Percentiles rank a stretch among this genome's conserved stretches.
Evolutionary conservation across 169 alveolate species (phyloP).

Genomic region (Plasmodium knowlesi): DNA sequence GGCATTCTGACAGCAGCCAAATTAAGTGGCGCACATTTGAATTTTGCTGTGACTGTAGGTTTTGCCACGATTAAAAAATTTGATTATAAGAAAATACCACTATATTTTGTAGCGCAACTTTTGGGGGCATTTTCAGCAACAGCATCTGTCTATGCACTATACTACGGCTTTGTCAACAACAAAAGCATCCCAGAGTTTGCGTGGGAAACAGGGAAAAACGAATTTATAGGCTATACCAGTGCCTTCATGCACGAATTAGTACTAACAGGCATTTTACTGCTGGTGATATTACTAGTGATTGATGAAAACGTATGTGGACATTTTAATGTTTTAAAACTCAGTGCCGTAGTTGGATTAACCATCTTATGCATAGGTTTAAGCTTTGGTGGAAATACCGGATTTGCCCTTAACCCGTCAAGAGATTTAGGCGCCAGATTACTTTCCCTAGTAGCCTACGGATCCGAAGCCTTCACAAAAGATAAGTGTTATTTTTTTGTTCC

Average conservation of each 20-base stretch:
- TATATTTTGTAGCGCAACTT: slow-evolving; percentile 68
- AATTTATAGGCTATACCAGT: slow-evolving; percentile 2
- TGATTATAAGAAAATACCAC: slow-evolving; percentile 66
- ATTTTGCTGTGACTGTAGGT: slow-evolving; percentile 71
- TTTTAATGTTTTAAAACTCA: slow-evolving; percentile 44
- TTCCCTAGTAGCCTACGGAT: slow-evolving; percentile 63
- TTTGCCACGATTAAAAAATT: slow-evolving; percentile 47
- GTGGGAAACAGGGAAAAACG: slow-evolving; percentile 53
- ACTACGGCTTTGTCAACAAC: slow-evolving; percentile 4
- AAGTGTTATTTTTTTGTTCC: slow-evolving; percentile 75
- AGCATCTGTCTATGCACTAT: slow-evolving; percentile 36
- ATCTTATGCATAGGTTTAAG: slow-evolving; percentile 73
- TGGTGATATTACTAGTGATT: slow-evolving; percentile 59
- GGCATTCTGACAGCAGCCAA: slow-evolving; percentile 67
- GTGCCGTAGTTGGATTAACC: slow-evolving; percentile 69
- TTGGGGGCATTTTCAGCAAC: slow-evolving; percentile 75
- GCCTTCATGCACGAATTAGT: slow-evolving; percentile 73
- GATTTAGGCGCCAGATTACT: slow-evolving; percentile 77
- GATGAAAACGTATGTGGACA: slow-evolving; percentile 58
- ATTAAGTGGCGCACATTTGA: slow-evolving; percentile 77
- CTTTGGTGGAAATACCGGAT: slow-evolving; percentile 77
- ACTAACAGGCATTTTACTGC: slow-evolving; percentile 63
- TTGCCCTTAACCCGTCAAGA: slow-evolving; percentile 77
- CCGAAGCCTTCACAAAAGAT: slow-evolving; percentile 58
- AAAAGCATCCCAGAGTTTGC: slow-evolving; percentile 17